phyloP scores from a whole-genome alignment of 345 rosid genomes.

The Brassica incana region DNA sequence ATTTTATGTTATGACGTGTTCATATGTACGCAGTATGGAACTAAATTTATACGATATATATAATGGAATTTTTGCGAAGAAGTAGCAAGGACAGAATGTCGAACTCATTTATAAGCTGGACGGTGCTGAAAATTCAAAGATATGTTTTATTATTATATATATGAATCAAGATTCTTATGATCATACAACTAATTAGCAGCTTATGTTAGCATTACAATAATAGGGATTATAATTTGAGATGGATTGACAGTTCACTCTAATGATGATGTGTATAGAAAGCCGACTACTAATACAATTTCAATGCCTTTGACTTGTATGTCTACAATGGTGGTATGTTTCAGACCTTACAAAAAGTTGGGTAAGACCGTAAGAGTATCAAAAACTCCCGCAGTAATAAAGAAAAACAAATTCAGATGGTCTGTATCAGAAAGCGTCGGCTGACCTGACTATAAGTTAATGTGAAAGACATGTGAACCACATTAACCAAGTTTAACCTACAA shows the following conservation, averaged over 20 bases:
- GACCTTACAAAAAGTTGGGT: not conserved
- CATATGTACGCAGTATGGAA: no score
- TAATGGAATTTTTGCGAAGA: not conserved
- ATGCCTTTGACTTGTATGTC: slow-evolving; percentile 1
- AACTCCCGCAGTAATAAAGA: not conserved
- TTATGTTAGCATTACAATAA: not conserved
- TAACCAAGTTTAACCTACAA: not conserved
- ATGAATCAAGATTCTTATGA: slow-evolving; percentile 6
- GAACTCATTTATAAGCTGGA: slow-evolving; percentile 9
- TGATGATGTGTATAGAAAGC: not conserved
- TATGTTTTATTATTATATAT: slow-evolving; percentile 13
- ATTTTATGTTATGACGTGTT: not conserved
- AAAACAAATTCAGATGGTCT: not conserved
- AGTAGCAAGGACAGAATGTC: slow-evolving; percentile 6
- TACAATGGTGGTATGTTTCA: not conserved
- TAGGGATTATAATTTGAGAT: not conserved
- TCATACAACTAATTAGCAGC: slow-evolving; percentile 21
- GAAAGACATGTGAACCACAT: not conserved
- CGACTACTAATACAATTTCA: slow-evolving; percentile 7
- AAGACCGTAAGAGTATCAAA: not conserved
- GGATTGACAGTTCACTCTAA: slow-evolving; percentile 7
- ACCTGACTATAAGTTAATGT: not conserved
- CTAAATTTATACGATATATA: no score
- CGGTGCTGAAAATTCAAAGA: slow-evolving; percentile 29
- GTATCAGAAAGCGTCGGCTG: not conserved